phyloP scores from a whole-genome alignment of 2,329 filamentous ascomycete species.

The Penicillium verrucosum region DNA sequence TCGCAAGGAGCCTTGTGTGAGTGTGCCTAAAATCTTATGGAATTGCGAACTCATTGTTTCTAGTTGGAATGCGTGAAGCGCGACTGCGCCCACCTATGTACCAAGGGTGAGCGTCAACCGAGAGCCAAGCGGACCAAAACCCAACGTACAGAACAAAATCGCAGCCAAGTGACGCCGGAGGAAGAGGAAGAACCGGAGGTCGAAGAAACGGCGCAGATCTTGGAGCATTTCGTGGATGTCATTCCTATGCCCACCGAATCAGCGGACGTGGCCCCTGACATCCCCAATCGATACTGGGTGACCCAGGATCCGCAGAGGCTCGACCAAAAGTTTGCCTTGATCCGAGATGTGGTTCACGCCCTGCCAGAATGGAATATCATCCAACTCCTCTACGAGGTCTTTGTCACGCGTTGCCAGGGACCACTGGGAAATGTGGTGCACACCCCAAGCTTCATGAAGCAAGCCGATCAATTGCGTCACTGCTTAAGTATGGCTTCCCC shows the following conservation, averaged over 20 bases:
- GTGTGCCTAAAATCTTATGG: not conserved
- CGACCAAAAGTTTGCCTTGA: not conserved
- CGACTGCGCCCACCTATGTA: not conserved
- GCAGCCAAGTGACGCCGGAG: not conserved
- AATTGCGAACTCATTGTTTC: not conserved
- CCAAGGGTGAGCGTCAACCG: not conserved
- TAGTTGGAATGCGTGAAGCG: not conserved
- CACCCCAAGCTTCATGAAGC: slow-evolving; percentile 7
- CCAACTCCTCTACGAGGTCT: slow-evolving; percentile 4
- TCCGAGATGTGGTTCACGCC: not conserved
- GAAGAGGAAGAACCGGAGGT: not conserved
- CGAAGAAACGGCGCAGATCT: not conserved
- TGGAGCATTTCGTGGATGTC: not conserved
- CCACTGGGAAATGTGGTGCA: slow-evolving; percentile 12
- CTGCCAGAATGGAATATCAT: slow-evolving; percentile 7
- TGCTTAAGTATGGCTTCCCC: not conserved
- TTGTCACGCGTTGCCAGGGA: slow-evolving; percentile 12
- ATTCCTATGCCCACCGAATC: not conserved
- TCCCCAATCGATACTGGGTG: not conserved
- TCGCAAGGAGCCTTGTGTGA: not conserved
- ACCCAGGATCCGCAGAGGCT: not conserved
- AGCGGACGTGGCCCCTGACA: not conserved
- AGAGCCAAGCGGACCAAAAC: not conserved
- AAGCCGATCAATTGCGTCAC: slow-evolving; percentile 1
- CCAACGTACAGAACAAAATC: not conserved